These are phyloP conservation scores for Trichophyton mentagrophytes DNA, from an alignment of 2,329 filamentous ascomycete genomes.

Conservation along the genomic window DNA sequence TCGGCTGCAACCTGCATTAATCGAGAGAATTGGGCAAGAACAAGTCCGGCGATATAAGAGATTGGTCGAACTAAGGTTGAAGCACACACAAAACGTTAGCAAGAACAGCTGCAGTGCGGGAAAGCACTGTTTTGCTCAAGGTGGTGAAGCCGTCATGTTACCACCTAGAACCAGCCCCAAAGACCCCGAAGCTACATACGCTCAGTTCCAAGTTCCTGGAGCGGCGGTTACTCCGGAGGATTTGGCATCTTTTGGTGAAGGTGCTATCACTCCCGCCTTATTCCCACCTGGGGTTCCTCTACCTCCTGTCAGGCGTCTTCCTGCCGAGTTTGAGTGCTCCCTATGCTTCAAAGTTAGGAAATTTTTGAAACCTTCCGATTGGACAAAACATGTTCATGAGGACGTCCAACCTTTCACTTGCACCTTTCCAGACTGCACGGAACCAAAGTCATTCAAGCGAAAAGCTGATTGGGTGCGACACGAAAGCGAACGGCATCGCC, in stretches of 20 bases:
- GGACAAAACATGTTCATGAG: conserved; percentile 93
- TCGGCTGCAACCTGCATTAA: conserved; percentile 52
- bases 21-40: conserved; percentile 71
- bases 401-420: conserved; percentile 89
- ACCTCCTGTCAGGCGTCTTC: conserved; percentile 62
- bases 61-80: conserved; percentile 55
- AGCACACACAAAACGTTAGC: conserved; percentile 52
- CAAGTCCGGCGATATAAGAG: conserved; percentile 68
- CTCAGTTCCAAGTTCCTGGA: conserved; percentile 43
- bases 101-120: conserved; percentile 48
- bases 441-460: conserved; percentile 84
- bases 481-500: conserved; percentile 81
- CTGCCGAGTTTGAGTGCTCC: conserved; percentile 80
- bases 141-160: conserved; percentile 52
- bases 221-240: conserved; percentile 51
- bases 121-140: conserved; percentile 51
- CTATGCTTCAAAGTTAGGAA: conserved; percentile 76
- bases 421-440: conserved; percentile 69
- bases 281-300: conserved; percentile 72
- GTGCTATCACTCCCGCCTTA: conserved; percentile 54
- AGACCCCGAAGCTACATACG: conserved; percentile 44
- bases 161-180: conserved; percentile 42
- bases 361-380: conserved; percentile 84
- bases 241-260: conserved; percentile 53
- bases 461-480: conserved; percentile 95